These are phyloP conservation scores for Cyclotella cryptica DNA, from an alignment of 108 stramenopile species.

Conservation along the genomic window DNA sequence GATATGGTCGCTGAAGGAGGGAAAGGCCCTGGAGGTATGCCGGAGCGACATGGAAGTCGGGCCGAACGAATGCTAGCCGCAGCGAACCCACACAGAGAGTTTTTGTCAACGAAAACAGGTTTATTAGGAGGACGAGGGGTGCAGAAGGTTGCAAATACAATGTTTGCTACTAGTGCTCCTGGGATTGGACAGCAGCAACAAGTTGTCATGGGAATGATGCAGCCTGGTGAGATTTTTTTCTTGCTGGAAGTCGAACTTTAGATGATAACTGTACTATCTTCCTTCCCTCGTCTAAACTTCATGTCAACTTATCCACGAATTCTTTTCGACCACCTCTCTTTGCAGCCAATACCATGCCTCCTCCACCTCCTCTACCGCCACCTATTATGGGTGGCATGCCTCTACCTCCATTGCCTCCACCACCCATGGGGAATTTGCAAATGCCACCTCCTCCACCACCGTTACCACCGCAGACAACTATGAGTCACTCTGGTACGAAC, in stretches of 20 bases:
- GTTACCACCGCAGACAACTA: constrained; percentile 6
- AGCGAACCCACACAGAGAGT: constrained; percentile 62
- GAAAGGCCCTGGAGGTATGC: constrained; percentile 62
- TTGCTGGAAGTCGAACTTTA: background rate
- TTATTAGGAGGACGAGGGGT: constrained; percentile 39
- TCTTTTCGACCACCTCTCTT: background rate
- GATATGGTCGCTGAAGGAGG: constrained; percentile 56
- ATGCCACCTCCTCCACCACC: constrained; percentile 21
- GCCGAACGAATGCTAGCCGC: constrained; percentile 98
- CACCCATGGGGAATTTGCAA: background rate
- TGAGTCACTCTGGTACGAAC: background rate
- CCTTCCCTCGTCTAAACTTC: background rate
- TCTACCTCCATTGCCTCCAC: constrained; percentile 24
- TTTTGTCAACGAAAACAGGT: constrained; percentile 51
- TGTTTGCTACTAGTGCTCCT: constrained; percentile 46
- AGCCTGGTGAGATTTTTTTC: constrained; percentile 1
- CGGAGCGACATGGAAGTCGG: constrained; percentile 95
- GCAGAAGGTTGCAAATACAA: constrained; percentile 50
- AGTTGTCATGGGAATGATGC: background rate
- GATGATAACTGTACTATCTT: too few relatives aligned
- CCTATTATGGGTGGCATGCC: constrained; percentile 16
- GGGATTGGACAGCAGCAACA: constrained; percentile 6
- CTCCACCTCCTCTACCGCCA: constrained; percentile 14
- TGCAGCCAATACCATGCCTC: constrained; percentile 23
- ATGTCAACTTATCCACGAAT: background rate